Percentiles rank a stretch among this genome's conserved stretches.
Evolutionary conservation across 257 asterid genomes (phyloP).

Genomic region (Ligustrum vulgare): DNA sequence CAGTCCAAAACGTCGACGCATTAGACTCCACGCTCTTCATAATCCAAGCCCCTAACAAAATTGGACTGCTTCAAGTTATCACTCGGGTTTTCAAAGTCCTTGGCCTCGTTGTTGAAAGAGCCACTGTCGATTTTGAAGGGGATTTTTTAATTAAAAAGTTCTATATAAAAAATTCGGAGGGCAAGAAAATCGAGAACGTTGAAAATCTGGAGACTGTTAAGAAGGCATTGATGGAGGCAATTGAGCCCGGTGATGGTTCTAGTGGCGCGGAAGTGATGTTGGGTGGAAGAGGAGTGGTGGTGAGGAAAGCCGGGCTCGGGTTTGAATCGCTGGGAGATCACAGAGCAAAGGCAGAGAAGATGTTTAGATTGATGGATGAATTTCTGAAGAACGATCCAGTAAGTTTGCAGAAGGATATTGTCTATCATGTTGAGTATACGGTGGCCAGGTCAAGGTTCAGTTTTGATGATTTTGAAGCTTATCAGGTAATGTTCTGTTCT

Average conservation of each 20-base stretch:
- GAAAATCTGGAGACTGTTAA: conserved; percentile 37
- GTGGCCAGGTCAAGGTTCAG: conserved; percentile 56
- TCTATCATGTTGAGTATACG: conserved; percentile 52
- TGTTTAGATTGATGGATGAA: conserved; percentile 46
- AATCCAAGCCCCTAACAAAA: conserved; percentile 37
- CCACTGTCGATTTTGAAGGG: conserved; percentile 43
- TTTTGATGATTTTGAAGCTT: conserved; percentile 61
- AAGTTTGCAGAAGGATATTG: conserved; percentile 49
- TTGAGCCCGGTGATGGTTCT: conserved; percentile 25
- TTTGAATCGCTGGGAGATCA: conserved; percentile 32
- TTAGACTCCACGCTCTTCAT: conserved; percentile 41
- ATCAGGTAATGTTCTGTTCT: conserved; percentile 35
- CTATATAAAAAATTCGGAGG: conserved; percentile 34
- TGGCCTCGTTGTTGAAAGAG: conserved; percentile 39
- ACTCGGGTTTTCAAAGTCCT: conserved; percentile 46
- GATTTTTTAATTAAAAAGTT: conserved; percentile 38
- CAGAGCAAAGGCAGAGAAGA: conserved; percentile 41
- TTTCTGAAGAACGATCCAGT: conserved; percentile 44
- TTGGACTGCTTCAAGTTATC: conserved; percentile 45
- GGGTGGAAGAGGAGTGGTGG: conserved; percentile 50
- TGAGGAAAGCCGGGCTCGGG: conserved; percentile 43
- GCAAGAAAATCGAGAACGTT: conserved; percentile 35
- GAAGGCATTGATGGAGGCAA: conserved; percentile 43
- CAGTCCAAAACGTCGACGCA: conserved; percentile 29
- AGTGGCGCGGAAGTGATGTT: conserved; percentile 13